Evolutionary conservation across 805 yeast genomes (phyloP), one percentile per base, ranked within the genome.

Genomic region (Ogataea pilisensis): DNA sequence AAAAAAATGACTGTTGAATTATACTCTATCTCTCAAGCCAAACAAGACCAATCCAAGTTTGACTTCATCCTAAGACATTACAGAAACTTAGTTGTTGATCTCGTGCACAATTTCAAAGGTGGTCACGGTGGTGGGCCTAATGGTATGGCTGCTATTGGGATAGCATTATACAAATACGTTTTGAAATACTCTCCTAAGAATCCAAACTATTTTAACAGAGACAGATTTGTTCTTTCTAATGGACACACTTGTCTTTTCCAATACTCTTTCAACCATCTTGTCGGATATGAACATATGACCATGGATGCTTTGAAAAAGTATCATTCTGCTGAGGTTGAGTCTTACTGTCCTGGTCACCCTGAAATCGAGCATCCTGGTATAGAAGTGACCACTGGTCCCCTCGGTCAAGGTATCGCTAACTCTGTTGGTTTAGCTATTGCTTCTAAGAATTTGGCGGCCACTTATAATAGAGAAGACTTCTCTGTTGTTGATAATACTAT

Each of bases 51-150:
- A 42, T 51, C 43, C 37, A 54, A 49, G 30, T 60, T 51, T 45
- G 55, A 54, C 13, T 46, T 55, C 12, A 55, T 61, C 11, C 49
- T 64, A 12, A 58, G 54, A 43, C 44, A 60, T 3, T 59, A 63
- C 52, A 52, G 69, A 38, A 52, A 53, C 18, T 50, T 63, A 8
- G 50, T 65, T 18, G 67, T 65, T 9, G 65, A 61, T 40, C 47
- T 61, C 13, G 64, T 61, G 30, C 59, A 61, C 35, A 51, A 60
- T 35, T 61, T 53, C 44, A 61, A 62, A 22, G 68, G 71, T 48
- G 99, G 99, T 53, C 99, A 91, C 71, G 98, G 98, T 42, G 99
- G 99, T 72, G 98, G 98, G 37, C 98, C 98, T 57, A 80, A 93
- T 78, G 98, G 97, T 49, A 74, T 90, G 70, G 97, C 99, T 14